Percentiles rank a stretch among this genome's conserved stretches.
phyloP scores from a whole-genome alignment of 352 stramenopile genomes.

The Salisapilia sapeloensis region DNA sequence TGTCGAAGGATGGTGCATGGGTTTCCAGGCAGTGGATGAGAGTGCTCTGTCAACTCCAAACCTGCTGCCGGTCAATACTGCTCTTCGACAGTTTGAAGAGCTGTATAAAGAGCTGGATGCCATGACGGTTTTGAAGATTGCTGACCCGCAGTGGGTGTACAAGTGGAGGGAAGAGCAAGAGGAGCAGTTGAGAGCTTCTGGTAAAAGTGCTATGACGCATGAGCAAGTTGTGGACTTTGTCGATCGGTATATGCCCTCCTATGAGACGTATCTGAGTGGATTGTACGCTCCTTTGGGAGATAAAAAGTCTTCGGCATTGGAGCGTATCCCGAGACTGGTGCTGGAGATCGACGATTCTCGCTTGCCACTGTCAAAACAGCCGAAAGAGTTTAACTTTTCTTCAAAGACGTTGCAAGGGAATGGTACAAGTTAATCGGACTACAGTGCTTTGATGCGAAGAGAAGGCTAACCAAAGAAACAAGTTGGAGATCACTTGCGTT shows the following conservation, averaged over 20 bases:
- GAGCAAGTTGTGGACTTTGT: conserved; percentile 71
- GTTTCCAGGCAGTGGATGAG: conserved; percentile 31
- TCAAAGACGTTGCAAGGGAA: too few species aligned
- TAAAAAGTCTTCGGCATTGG: conserved; percentile 7
- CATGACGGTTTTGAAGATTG: conserved; percentile 58
- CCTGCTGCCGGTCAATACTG: conserved; percentile 46
- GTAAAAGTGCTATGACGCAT: conserved; percentile 38
- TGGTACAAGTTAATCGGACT: too few species aligned
- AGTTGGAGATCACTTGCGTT: too few species aligned
- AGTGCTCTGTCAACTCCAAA: conserved; percentile 5
- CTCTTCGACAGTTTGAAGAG: conserved; percentile 33
- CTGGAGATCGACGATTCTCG: conserved; percentile 32
- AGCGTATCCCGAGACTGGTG: conserved; percentile 23
- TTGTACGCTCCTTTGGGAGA: conserved; percentile 25
- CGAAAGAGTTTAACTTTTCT: too few species aligned
- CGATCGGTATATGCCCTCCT: conserved; percentile 75
- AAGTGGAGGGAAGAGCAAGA: conserved; percentile 75
- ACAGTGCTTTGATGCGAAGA: too few species aligned
- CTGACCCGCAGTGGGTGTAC: conserved; percentile 67
- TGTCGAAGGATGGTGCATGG: conserved; percentile 77
- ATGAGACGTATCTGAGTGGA: conserved; percentile 39
- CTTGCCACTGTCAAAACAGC: conserved; percentile 10
- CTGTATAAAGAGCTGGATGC: conserved; percentile 52
- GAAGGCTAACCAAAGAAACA: too few species aligned
- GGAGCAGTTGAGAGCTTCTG: conserved; percentile 29